Evolutionary conservation across 345 rosid genomes (phyloP), one percentile per base, ranked within the genome.

Genomic region (Gossypium bickii): DNA sequence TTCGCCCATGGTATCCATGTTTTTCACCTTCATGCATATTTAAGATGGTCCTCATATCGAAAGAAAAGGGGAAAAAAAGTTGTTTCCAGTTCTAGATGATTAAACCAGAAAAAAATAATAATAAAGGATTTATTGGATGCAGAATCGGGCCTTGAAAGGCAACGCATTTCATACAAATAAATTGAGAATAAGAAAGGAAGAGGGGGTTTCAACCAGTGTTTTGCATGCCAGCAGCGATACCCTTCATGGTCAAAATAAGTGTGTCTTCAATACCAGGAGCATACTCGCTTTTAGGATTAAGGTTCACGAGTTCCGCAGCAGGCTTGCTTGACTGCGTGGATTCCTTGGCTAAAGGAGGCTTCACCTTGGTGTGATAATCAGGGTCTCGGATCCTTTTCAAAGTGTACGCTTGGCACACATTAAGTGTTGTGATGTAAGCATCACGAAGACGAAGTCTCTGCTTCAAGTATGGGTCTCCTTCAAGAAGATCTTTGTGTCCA

Each of bases 191-290:
- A 2, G 38, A 67, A 44, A 47, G 13, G 11, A 12, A 12, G n/a
- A 2, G 2, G 1, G 12, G n/a, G 18, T 0, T 20, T 24, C 69
- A 95, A 81, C 99, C 99, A 5, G 98, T 93, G 86, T 95, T 95
- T 78, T 93, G 98, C 79, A 92, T 45, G 45, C 98, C 98, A 2
- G 99, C 97, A 44, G 98, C 99, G 55, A 95, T 87, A 70, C 99
- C 99, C 85, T 95, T 95, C 97, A 93, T 93, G 24, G 98, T 95
- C 85, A 95, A 80, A 80, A 95, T 93, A 38, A 95, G 86, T 72
- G 98, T 93, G 80, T 93, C 99, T 76, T 93, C 98, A 27, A 93
- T 84, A 15, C 98, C 98, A 13, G 98, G 97, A 0, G 96, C 95
- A 67, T 93, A 93, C 49, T 95, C 99, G 4, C 97, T 93, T 2